phyloP scores from a whole-genome alignment of 306 rosid genomes.

The Lotus japonicus region DNA sequence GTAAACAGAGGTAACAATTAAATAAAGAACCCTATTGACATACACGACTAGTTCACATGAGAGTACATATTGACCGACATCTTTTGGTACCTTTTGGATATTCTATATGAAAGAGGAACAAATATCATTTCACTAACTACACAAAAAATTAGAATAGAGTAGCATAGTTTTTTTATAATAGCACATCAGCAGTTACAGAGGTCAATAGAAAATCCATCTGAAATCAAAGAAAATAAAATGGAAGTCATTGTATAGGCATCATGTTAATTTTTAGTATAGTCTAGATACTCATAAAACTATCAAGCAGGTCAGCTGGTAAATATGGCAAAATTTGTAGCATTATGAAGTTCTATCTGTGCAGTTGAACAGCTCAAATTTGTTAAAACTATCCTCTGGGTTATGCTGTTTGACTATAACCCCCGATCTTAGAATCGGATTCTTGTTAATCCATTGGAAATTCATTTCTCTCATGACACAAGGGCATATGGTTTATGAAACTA shows the following conservation, averaged over 20 bases:
- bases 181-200: constrained; percentile 3
- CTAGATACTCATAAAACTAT: neutral
- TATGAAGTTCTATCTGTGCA: neutral
- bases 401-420: neutral
- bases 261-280: neutral
- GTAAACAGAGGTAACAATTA: constrained; percentile 17
- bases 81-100: neutral
- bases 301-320: neutral
- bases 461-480: constrained; percentile 2
- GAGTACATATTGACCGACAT: neutral
- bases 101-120: constrained; percentile 11
- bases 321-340: neutral
- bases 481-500: too few relatives aligned
- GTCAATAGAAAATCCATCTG: neutral
- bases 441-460: neutral
- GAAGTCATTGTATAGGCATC: neutral
- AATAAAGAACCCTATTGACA: constrained; percentile 2
- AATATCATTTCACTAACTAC: neutral
- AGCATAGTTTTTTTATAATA: neutral
- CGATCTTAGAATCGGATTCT: neutral
- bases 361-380: neutral
- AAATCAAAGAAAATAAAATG: constrained; percentile 1
- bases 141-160: neutral
- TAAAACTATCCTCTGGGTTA: neutral
- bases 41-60: constrained; percentile 10